These are phyloP conservation scores for Porpolomopsis calyptriformis DNA, from an alignment of 768 basidiomycete species.

Conservation along the genomic window DNA sequence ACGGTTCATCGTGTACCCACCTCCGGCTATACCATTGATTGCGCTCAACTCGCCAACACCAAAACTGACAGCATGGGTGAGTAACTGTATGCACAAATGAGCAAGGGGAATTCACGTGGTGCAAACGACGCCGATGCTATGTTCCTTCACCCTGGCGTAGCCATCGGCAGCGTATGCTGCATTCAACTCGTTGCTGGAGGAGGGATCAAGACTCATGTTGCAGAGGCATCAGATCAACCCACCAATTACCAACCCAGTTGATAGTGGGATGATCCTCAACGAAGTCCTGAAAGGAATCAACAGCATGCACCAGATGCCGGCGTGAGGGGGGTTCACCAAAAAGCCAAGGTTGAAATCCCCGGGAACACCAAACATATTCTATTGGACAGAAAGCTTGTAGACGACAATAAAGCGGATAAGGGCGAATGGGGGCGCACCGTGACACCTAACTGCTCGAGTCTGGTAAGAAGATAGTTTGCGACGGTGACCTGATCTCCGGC, in stretches of 20 bases:
- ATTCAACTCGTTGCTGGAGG: conserved; percentile 69
- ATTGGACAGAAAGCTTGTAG: conserved; percentile 2
- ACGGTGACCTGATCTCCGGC: conserved; percentile 37
- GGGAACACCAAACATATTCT: conserved; percentile 79
- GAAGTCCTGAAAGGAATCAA: conserved; percentile 50
- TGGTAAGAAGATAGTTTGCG: conserved; percentile 49
- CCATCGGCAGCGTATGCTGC: conserved; percentile 89
- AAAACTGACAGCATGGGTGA: conserved; percentile 36
- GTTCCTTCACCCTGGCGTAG: conserved; percentile 78
- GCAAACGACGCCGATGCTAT: conserved; percentile 56
- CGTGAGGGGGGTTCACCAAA: too few species aligned
- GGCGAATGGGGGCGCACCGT: conserved; percentile 30
- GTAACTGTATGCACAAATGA: neutral
- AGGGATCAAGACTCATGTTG: too few species aligned
- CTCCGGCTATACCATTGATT: conserved; percentile 73
- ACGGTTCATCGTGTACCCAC: conserved; percentile 23
- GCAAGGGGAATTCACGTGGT: conserved; percentile 50
- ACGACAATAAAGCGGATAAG: neutral
- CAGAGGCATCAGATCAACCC: conserved; percentile 8
- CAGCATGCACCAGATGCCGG: too few species aligned
- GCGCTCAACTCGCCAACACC: conserved; percentile 93
- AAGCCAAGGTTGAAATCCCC: conserved; percentile 74
- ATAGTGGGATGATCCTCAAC: conserved; percentile 72
- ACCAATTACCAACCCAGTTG: conserved; percentile 85
- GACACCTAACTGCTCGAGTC: conserved; percentile 56